phyloP scores from a whole-genome alignment of 2,329 filamentous ascomycete genomes.

The Talaromyces sp. region DNA sequence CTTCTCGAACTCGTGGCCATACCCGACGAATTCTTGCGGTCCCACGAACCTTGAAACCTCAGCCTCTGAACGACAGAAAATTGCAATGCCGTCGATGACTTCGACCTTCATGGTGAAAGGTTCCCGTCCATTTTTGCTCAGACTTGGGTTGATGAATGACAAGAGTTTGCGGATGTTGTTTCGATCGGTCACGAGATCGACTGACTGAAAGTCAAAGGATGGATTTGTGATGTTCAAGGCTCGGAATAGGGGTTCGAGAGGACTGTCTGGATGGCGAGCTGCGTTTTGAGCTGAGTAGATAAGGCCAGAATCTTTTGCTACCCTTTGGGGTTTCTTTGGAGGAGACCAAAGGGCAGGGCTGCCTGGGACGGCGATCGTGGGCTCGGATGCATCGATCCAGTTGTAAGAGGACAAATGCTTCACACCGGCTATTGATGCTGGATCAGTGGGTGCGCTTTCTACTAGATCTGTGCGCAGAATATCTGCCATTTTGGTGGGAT shows the following conservation, averaged over 20 bases:
- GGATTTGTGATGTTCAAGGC: slow-evolving; percentile 42
- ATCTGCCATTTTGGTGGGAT: background rate
- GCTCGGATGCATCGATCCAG: slow-evolving; percentile 45
- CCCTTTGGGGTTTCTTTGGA: slow-evolving; percentile 24
- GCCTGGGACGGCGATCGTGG: slow-evolving; percentile 53
- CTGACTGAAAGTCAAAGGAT: slow-evolving; percentile 33
- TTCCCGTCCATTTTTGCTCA: slow-evolving; percentile 28
- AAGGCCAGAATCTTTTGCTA: slow-evolving; percentile 37
- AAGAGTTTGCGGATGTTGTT: slow-evolving; percentile 54
- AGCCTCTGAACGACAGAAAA: slow-evolving; percentile 41
- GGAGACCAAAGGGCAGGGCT: slow-evolving; percentile 41
- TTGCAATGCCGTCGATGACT: slow-evolving; percentile 37
- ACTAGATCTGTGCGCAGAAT: background rate
- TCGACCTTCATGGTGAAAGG: slow-evolving; percentile 48
- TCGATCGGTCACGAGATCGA: slow-evolving; percentile 49
- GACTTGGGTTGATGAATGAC: slow-evolving; percentile 40
- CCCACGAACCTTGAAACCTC: slow-evolving; percentile 31
- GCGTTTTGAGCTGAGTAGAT: slow-evolving; percentile 50
- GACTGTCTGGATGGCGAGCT: slow-evolving; percentile 44
- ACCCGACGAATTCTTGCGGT: slow-evolving; percentile 43
- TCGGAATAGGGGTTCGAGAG: slow-evolving; percentile 51
- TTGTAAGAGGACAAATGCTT: slow-evolving; percentile 52
- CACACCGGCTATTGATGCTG: slow-evolving; percentile 27
- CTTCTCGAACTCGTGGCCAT: slow-evolving; percentile 49
- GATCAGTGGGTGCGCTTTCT: background rate